A percentile compares a stretch with the other conserved stretches of the same genome.
phyloP scores from a whole-genome alignment of 2,329 filamentous ascomycete genomes.

The Phialemoniopsis sp. region DNA sequence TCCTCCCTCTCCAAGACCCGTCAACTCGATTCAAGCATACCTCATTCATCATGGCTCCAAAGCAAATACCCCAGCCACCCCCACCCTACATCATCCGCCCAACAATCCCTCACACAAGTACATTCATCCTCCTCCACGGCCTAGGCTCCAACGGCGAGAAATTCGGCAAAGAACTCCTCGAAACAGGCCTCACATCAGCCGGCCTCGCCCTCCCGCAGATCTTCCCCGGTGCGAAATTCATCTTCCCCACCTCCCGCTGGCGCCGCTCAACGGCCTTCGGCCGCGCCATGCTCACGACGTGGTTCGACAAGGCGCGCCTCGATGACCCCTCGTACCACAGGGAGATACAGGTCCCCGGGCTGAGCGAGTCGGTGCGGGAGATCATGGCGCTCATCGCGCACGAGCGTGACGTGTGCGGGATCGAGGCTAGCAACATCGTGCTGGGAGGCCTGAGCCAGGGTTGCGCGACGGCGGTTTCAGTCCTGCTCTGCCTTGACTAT shows the following conservation, averaged over 20 bases:
- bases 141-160: constrained; percentile 23
- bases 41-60: too few relatives aligned
- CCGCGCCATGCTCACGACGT: constrained; percentile 39
- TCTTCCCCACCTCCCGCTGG: constrained; percentile 45
- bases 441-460: constrained; percentile 51
- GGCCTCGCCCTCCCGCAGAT: constrained; percentile 23
- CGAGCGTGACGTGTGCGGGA: constrained; percentile 19
- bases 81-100: constrained; percentile 16
- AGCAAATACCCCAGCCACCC: too few relatives aligned
- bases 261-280: constrained; percentile 37
- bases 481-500: constrained; percentile 32
- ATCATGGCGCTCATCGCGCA: constrained; percentile 24
- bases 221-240: constrained; percentile 35
- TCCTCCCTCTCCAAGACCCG: too few relatives aligned
- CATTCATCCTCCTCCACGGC: constrained; percentile 22
- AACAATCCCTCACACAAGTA: constrained; percentile 15
- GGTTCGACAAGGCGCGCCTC: constrained; percentile 43
- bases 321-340: constrained; percentile 31
- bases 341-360: constrained; percentile 37
- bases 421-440: constrained; percentile 32
- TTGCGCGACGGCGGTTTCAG: constrained; percentile 38
- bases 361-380: constrained; percentile 32
- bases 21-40: too few relatives aligned
- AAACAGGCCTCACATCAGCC: constrained; percentile 16
- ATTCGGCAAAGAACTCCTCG: constrained; percentile 25